Evolutionary conservation across 116 monocot genomes (phyloP).

Genomic region (Dioscorea cayenensis): DNA sequence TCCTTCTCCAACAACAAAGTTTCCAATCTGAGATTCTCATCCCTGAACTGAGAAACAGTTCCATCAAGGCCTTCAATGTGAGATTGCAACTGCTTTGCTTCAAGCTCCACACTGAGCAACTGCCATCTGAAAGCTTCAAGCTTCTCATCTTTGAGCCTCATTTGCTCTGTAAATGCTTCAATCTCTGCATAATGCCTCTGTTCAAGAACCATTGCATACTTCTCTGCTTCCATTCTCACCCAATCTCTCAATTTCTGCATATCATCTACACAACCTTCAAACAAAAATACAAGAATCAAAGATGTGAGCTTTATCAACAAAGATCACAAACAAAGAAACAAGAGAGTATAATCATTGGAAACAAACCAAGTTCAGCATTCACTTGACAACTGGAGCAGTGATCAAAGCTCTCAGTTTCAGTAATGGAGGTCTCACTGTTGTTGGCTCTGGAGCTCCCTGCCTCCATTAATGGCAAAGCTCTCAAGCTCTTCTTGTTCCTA

Average conservation of each 20-base stretch:
- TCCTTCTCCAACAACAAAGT: conserved; percentile 38
- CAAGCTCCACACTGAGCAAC: conserved; percentile 53
- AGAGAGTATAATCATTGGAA: neutral
- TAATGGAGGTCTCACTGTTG: conserved; percentile 12
- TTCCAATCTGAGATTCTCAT: conserved; percentile 51
- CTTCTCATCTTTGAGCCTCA: conserved; percentile 79
- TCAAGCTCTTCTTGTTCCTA: conserved; percentile 18
- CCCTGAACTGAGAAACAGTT: conserved; percentile 27
- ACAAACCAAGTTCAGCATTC: conserved; percentile 38
- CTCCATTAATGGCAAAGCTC: neutral
- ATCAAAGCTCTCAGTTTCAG: conserved; percentile 19
- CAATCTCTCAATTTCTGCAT: conserved; percentile 54
- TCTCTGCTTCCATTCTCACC: conserved; percentile 62
- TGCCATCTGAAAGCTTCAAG: conserved; percentile 54
- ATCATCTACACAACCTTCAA: conserved; percentile 17
- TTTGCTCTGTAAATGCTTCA: conserved; percentile 82
- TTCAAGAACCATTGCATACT: conserved; percentile 40
- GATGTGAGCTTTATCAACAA: neutral
- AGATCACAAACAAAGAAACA: neutral
- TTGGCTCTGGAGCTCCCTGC: conserved; percentile 24
- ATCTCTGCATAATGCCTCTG: conserved; percentile 58
- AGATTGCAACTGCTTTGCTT: conserved; percentile 56
- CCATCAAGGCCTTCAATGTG: conserved; percentile 55
- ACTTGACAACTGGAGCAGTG: conserved; percentile 19
- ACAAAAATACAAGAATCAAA: neutral